Percentiles rank a stretch among this genome's conserved stretches.
Conservation (phyloP, 805 yeast genomes). For the Ogataea thermomethanolica region DNA sequence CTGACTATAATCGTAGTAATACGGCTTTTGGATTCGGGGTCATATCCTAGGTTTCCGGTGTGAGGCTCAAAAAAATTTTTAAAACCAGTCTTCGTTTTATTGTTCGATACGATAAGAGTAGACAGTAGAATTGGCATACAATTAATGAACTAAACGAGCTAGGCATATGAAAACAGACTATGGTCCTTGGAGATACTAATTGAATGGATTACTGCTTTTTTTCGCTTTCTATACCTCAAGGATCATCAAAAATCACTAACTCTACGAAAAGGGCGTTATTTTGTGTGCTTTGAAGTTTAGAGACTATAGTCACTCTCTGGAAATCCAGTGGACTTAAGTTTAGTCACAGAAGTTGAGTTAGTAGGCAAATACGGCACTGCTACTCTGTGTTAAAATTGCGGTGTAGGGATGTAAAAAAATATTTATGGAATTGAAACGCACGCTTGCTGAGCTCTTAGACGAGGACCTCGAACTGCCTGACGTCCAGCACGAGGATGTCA, state of each 20-base stretch:
- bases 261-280: too few species aligned
- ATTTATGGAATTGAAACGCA: conserved; percentile 17
- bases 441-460: conserved; percentile 21
- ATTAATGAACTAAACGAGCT: not conserved
- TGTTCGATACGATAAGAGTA: conserved; percentile 10
- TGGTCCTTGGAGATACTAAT: too few species aligned
- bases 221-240: too few species aligned
- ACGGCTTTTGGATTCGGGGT: not conserved
- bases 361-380: not conserved
- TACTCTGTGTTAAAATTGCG: not conserved
- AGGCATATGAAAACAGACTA: too few species aligned
- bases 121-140: not conserved
- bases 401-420: conserved; percentile 9
- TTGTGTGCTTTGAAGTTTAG: too few species aligned
- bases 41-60: conserved; percentile 8
- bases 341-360: too few species aligned
- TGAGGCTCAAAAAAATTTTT: conserved; percentile 14
- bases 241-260: too few species aligned
- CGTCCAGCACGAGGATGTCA: conserved; percentile 3
- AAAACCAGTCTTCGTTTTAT: conserved; percentile 17
- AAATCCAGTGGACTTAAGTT: too few species aligned
- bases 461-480: conserved; percentile 23
- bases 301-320: too few species aligned
- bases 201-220: too few species aligned
- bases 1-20: not conserved